Evolutionary conservation across 2,329 filamentous ascomycete species (phyloP), one percentile per base, ranked within the genome.

Genomic region (Fusarium temperatum): DNA sequence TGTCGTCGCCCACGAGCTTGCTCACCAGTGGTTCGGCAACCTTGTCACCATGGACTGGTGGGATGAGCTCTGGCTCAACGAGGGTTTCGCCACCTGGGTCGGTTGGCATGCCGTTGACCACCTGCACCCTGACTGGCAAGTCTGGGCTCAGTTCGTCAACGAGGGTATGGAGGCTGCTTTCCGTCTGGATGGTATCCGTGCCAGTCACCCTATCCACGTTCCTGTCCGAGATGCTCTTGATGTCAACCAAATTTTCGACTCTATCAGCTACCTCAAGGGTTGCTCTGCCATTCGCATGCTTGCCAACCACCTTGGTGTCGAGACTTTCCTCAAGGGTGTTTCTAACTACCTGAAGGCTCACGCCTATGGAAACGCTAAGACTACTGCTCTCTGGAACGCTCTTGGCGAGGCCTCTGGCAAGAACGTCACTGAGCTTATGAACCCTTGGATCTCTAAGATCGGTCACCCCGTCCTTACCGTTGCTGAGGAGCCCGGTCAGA

Each of bases 11-110:
- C 96, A 99, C 83, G 96, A 99, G 83, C 88, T 99, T 71, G 96
- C 95, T 63, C 95, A 98, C 80, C 95, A 97, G 84, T 98, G 95
- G 95, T 98, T 98, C 78, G 95, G 95, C 42, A 97, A 98, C 82
- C 89, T 98, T 17, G 95, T 97, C 48, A 98, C 95, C 11, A 98
- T 98, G 95, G 94, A 97, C 82, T 98, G 95, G 94, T 96, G 94
- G 94, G 94, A 92, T 80, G 93, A 97, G 84, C 89, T 96, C 45
- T 98, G 95, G 95, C 88, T 97, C 59, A 97, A 97, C 79, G 96
- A 98, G 83, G 95, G 95, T 18, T 99, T 99, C 80, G 96, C 96
- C 47, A 99, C 96, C 7, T 98, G 96, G 96, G 96, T 98, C 48
- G 96, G 96, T 59, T 99, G 96, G 96, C 89, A 95, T 70, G 95